Evolutionary conservation across 2,329 filamentous ascomycete genomes (phyloP), one percentile per base, ranked within the genome.

Genomic region (Xylaria sp.): DNA sequence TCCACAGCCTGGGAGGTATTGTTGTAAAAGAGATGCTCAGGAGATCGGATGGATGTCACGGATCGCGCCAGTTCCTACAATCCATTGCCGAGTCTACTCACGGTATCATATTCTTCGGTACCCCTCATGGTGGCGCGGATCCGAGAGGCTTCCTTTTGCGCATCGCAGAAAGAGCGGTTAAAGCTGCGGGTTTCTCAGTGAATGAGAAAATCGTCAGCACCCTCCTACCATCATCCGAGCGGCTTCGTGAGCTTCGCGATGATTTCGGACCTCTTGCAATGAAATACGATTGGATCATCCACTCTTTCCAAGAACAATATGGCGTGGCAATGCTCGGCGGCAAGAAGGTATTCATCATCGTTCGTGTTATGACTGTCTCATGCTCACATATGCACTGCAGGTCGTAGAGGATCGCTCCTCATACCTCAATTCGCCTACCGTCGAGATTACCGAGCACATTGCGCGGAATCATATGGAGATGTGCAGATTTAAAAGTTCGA

Each of bases 391-490:
- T 2, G 23, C 3, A 45, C 7, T 23, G 4, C 9, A 74, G 73
- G 75, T 81, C 15, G 80, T 81, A 1, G 77, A 81, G 10, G 79
- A 82, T 60, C 64, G 39, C 5, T 81, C 80, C 0, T 82, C 81
- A 0, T 79, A 67, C 64, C 68, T 82, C 10, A 72, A 76, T 48
- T 34, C 75, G 20, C 73, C 76, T 0, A 57, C 41, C 4, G 57
- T 78, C 25, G 80, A 82, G 57, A 76, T 70, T 18, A 74, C 66
- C 0, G 66, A 80, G 48, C 77, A 80, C 58, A 81, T 81, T 32
- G 67, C 56, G 8, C 64, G 66, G 9, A 72, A 80, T 30, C 79
- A 81, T 56, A 79, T 77, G 73, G 77, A 77, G 3, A 80, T 81
- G 76, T 80, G 78, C 52, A 76, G 77, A 2, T 81, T 81, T 43